Evolutionary conservation across 495 filamentous ascomycete species (phyloP).

Genomic region (Daldinia vernicosa): DNA sequence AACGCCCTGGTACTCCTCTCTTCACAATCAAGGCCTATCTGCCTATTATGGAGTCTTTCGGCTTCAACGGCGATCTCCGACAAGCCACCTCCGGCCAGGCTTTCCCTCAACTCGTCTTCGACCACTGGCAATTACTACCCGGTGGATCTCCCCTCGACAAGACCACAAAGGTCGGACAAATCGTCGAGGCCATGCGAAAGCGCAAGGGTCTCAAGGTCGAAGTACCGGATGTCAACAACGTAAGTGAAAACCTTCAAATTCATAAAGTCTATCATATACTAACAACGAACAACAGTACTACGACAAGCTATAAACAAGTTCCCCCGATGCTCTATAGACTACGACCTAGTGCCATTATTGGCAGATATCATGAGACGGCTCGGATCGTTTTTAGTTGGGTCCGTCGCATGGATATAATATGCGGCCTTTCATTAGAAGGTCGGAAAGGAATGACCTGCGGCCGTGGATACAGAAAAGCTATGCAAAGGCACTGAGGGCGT

Average conservation of each 20-base stretch:
- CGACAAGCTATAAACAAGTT: slow-evolving; percentile 88
- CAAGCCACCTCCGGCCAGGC: slow-evolving; percentile 93
- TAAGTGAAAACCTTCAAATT: slow-evolving; percentile 64
- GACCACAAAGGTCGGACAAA: slow-evolving; percentile 83
- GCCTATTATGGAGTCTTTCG: slow-evolving; percentile 99
- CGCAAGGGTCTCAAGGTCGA: slow-evolving; percentile 98
- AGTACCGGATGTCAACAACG: slow-evolving; percentile 89
- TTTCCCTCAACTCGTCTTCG: slow-evolving; percentile 98
- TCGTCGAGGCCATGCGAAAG: slow-evolving; percentile 92
- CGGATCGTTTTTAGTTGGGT: slow-evolving; percentile 29
- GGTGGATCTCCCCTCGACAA: slow-evolving; percentile 92
- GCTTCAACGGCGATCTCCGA: slow-evolving; percentile 98
- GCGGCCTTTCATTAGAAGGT: slow-evolving; percentile 33
- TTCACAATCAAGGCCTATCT: slow-evolving; percentile 99
- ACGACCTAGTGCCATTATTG: slow-evolving; percentile 50
- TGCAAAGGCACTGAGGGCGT: slow-evolving; percentile 41
- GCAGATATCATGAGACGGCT: slow-evolving; percentile 46
- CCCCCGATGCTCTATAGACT: slow-evolving; percentile 50
- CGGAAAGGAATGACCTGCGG: slow-evolving; percentile 43
- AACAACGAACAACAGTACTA: slow-evolving; percentile 80
- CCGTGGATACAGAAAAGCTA: slow-evolving; percentile 48
- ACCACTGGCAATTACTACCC: slow-evolving; percentile 95
- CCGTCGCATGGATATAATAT: slow-evolving; percentile 42
- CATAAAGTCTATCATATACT: slow-evolving; percentile 49
- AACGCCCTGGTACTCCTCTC: slow-evolving; percentile 97